phyloP scores from a whole-genome alignment of 2,329 filamentous ascomycete species.

The Claviceps sp. region DNA sequence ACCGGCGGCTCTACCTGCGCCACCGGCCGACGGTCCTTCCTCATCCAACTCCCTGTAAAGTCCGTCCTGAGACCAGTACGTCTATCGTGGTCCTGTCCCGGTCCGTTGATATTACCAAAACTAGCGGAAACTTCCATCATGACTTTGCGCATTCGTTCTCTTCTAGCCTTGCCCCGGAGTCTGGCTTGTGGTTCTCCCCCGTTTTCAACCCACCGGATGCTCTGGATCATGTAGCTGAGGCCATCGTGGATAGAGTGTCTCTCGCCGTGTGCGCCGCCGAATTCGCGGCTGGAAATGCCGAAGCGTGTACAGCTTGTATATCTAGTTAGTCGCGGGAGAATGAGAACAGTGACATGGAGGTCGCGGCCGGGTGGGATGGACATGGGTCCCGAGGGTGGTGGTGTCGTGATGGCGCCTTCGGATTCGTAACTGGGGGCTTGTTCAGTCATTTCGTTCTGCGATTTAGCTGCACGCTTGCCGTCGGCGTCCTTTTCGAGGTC shows the following conservation, averaged over 20 bases:
- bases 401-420: slow-evolving; percentile 33
- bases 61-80: slow-evolving; percentile 15
- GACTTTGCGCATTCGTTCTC: slow-evolving; percentile 43
- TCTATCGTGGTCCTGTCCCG: slow-evolving; percentile 14
- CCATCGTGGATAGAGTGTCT: slow-evolving; percentile 57
- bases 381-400: slow-evolving; percentile 48
- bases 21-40: slow-evolving; percentile 13
- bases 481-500: slow-evolving; percentile 31
- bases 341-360: slow-evolving; percentile 72
- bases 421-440: slow-evolving; percentile 21
- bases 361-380: slow-evolving; percentile 56
- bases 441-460: slow-evolving; percentile 11
- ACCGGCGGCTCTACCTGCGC: slow-evolving; percentile 8
- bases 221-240: slow-evolving; percentile 74
- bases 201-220: slow-evolving; percentile 71
- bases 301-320: slow-evolving; percentile 66
- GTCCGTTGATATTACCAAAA: slow-evolving; percentile 18
- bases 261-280: slow-evolving; percentile 40
- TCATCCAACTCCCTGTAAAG: slow-evolving; percentile 22
- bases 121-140: slow-evolving; percentile 36
- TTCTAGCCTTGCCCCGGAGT: slow-evolving; percentile 39
- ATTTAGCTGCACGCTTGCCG: slow-evolving; percentile 19
- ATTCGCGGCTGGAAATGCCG: slow-evolving; percentile 71
- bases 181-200: slow-evolving; percentile 50
- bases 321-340: slow-evolving; percentile 65